A percentile compares a stretch with the other conserved stretches of the same genome.
Conservation (phyloP, 257 asterid genomes). For the Capsicum pubescens region DNA sequence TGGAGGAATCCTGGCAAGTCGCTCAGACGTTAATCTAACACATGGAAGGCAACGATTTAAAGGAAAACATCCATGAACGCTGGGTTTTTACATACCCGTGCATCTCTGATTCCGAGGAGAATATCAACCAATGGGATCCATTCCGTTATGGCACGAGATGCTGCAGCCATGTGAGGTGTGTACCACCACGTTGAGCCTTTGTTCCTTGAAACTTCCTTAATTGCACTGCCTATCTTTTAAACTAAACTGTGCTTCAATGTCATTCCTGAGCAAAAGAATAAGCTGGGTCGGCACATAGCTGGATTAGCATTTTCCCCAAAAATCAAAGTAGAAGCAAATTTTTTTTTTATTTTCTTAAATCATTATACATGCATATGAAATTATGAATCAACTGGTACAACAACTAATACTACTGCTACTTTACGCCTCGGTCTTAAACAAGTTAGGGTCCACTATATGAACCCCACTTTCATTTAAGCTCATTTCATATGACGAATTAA, state of each 20-base stretch:
- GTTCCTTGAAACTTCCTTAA: constrained; percentile 59
- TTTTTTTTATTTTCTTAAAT: neutral
- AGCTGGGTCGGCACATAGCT: neutral
- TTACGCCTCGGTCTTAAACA: too few relatives aligned
- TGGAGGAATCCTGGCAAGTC: neutral
- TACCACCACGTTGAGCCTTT: constrained; percentile 87
- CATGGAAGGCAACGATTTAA: neutral
- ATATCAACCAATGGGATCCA: constrained; percentile 77
- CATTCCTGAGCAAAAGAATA: constrained; percentile 35
- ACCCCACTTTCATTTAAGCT: neutral
- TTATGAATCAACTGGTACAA: too few relatives aligned
- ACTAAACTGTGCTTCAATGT: constrained; percentile 49
- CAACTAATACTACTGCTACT: too few relatives aligned
- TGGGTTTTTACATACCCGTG: constrained; percentile 53
- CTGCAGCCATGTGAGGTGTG: constrained; percentile 92
- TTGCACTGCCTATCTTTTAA: constrained; percentile 65
- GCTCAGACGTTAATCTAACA: constrained; percentile 44
- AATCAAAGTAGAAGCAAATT: neutral
- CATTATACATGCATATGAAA: too few relatives aligned
- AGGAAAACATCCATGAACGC: neutral
- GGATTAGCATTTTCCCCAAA: neutral
- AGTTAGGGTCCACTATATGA: neutral
- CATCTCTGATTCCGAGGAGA: constrained; percentile 82
- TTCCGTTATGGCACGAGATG: constrained; percentile 72
- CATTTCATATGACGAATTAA: neutral